Base-by-base conservation (phyloP, 805 yeast genomes). In the Peterozyma toletana region DNA sequence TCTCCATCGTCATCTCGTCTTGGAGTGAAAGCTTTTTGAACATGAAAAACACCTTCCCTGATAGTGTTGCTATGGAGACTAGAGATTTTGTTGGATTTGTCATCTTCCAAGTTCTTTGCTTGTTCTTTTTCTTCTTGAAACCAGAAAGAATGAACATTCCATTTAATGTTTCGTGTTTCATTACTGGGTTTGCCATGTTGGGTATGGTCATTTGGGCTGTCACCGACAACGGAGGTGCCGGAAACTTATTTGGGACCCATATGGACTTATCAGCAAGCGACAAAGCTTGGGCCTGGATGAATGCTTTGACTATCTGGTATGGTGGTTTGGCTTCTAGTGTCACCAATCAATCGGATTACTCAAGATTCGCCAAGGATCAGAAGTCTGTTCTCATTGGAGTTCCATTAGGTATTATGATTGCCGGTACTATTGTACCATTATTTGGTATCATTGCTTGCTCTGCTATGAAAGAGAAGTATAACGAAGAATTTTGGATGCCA, bases 21-120 rank as follows among this genome's bases (percentile, higher is more conserved):
- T 62, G 68, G 54, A 64, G 68, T 48, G 58, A 66, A 11, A 51
- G 60, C 11, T 73, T 62, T 51, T 53, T 60, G 53, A 59, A 55
- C 35, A 57, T 73, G 55, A 55, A 60, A 43, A 68, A 71, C 51
- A 63, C 69, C 3, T 56, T 68, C 37, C 73, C 64, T 2, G 63
- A 54, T 3, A 51, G 59, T 33, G 60, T 65, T n/a, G 55, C 60
- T 13, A 67, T 70, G 65, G 60, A 70, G 0, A 60, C 67, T 9
- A 59, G 65, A 46, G 68, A 70, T 29, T 63, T 73, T 40, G 58
- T 70, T 45, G 71, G 71, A 1, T 71, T 71, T 47, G 47, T 71
- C 5, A 45, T 69, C 11, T 77, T 71, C 57, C 75, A 73, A 47
- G 39, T 74, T 5, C 50, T 75, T 35, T 64, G 68, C 7, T 56